Evolutionary conservation across 106 monocot genomes (phyloP).

Genomic region (Dioscorea zingiberensis): DNA sequence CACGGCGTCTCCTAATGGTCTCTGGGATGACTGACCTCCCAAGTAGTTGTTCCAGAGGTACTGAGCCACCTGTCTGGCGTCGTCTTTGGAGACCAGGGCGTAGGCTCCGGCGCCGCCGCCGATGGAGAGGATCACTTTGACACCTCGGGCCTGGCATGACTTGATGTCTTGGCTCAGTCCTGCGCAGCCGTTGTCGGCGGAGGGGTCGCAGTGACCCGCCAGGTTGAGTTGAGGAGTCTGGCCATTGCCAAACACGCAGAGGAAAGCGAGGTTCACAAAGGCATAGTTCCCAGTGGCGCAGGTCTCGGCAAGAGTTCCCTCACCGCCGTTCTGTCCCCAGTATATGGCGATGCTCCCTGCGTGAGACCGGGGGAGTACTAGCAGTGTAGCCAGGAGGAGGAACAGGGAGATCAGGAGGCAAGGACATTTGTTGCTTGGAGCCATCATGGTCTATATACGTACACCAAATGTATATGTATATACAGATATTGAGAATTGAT

Average conservation of each 20-base stretch:
- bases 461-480: too few species aligned
- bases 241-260: slow-evolving; percentile 12
- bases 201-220: slow-evolving; percentile 24
- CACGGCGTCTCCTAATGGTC: slow-evolving; percentile 23
- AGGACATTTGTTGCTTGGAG: too few species aligned
- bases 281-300: slow-evolving; percentile 49
- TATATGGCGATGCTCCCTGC: slow-evolving; percentile 38
- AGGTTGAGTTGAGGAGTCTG: slow-evolving; percentile 20
- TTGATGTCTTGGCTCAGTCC: slow-evolving; percentile 16
- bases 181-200: slow-evolving; percentile 8
- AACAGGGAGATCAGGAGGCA: not conserved
- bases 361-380: not conserved
- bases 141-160: slow-evolving; percentile 16
- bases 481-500: too few species aligned
- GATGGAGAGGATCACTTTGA: slow-evolving; percentile 30
- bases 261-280: slow-evolving; percentile 26
- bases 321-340: slow-evolving; percentile 51
- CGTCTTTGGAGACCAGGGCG: slow-evolving; percentile 9
- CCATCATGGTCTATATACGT: too few species aligned
- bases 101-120: slow-evolving; percentile 25
- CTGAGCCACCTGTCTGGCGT: slow-evolving; percentile 11
- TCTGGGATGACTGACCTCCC: slow-evolving; percentile 6
- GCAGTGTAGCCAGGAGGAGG: too few species aligned
- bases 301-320: slow-evolving; percentile 28
- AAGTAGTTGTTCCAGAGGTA: slow-evolving; percentile 32